Percentiles rank a stretch among this genome's conserved stretches.
Conservation (phyloP, 306 rosid species). For the Medicago arabica region DNA sequence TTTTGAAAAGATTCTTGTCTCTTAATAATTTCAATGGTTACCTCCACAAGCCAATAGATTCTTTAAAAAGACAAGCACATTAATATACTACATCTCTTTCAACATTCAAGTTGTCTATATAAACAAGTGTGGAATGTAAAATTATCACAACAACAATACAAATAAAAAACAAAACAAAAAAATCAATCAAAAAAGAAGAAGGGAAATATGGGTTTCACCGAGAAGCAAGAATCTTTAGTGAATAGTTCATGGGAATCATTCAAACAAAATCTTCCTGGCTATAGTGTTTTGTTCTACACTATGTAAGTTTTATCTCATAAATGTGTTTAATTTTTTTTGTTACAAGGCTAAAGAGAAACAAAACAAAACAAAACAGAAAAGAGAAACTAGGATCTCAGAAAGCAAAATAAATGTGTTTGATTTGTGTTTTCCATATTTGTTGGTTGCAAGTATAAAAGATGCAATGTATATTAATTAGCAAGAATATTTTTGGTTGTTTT, state of each 20-base stretch:
- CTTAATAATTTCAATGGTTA: not conserved
- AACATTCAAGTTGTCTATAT: not conserved
- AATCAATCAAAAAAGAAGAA: not conserved
- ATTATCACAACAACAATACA: not conserved
- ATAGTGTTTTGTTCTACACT: not conserved
- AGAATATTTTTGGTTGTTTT: not conserved
- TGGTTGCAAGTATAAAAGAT: too few species aligned
- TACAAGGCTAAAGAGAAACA: too few species aligned
- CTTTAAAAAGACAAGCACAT: not conserved
- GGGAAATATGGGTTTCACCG: not conserved
- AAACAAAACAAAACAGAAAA: too few species aligned
- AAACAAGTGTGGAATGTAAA: not conserved
- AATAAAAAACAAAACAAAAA: not conserved
- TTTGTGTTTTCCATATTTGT: too few species aligned
- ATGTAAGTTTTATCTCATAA: not conserved
- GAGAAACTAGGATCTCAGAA: too few species aligned
- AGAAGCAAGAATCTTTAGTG: not conserved
- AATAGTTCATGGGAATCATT: slow-evolving; percentile 1
- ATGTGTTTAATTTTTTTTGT: too few species aligned
- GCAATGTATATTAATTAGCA: not conserved
- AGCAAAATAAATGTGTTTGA: too few species aligned
- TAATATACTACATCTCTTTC: not conserved
- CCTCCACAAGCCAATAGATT: not conserved
- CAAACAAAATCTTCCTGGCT: not conserved
- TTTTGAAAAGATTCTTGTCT: not conserved